phyloP scores from a whole-genome alignment of 2,329 filamentous ascomycete genomes.

The Sarocladium oryzae region DNA sequence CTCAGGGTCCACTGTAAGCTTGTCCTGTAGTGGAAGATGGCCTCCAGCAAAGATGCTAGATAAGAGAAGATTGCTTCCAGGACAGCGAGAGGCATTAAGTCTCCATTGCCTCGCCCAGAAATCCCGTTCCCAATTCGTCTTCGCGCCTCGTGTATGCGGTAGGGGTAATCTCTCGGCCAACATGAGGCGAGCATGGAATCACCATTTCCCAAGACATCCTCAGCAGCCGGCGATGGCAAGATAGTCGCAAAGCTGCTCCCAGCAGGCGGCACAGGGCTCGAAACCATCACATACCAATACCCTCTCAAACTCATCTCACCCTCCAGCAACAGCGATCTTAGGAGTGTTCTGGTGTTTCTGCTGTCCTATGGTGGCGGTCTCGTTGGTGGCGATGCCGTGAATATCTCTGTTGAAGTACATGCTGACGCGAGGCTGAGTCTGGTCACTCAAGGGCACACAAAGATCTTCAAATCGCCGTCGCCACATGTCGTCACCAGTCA shows the following conservation, averaged over 20 bases:
- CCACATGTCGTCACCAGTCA: conserved; percentile 52
- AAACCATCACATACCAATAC: conserved; percentile 80
- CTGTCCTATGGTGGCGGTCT: conserved; percentile 93
- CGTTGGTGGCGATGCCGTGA: conserved; percentile 77
- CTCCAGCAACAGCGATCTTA: conserved; percentile 54
- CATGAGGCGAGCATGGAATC: conserved; percentile 41
- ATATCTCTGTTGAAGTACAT: conserved; percentile 62
- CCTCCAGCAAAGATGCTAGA: too few relatives aligned
- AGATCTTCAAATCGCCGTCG: conserved; percentile 78
- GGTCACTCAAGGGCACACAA: conserved; percentile 77
- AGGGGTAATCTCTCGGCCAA: background rate
- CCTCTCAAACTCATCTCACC: conserved; percentile 90
- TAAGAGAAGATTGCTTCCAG: too few relatives aligned
- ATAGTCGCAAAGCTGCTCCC: conserved; percentile 70
- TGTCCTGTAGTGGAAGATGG: too few relatives aligned
- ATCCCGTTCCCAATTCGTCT: background rate
- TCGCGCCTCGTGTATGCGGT: too few relatives aligned
- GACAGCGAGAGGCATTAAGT: too few relatives aligned
- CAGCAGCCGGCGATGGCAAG: conserved; percentile 68
- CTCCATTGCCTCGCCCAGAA: background rate
- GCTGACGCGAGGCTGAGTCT: conserved; percentile 59
- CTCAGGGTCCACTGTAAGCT: background rate
- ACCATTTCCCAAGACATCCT: conserved; percentile 71
- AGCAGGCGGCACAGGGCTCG: conserved; percentile 62
- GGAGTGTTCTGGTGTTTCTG: conserved; percentile 76